Evolutionary conservation across 2,329 filamentous ascomycete species (phyloP).

Genomic region (Fusarium sp.): DNA sequence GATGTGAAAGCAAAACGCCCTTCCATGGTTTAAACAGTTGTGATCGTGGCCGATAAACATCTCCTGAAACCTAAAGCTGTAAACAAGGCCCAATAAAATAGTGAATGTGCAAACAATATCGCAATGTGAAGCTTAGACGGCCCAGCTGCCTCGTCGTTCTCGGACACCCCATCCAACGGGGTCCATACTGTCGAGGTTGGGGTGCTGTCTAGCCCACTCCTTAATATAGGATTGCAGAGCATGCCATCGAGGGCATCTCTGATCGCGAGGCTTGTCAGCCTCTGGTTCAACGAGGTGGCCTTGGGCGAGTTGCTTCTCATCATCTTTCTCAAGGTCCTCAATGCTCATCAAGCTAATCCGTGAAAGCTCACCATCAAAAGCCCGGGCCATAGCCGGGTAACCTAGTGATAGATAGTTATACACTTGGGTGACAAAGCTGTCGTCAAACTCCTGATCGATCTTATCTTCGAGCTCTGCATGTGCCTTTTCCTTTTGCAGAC

Average conservation of each 20-base stretch:
- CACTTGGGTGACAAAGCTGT: constrained; percentile 90
- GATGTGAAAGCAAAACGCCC: constrained; percentile 29
- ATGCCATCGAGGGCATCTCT: constrained; percentile 78
- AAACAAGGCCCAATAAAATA: background rate
- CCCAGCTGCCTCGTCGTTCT: constrained; percentile 77
- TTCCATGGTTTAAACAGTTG: constrained; percentile 19
- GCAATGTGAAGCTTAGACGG: constrained; percentile 56
- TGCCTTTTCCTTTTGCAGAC: constrained; percentile 59
- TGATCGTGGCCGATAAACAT: background rate
- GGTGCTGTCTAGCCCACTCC: constrained; percentile 91
- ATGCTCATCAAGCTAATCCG: constrained; percentile 79
- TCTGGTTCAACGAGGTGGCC: constrained; percentile 76
- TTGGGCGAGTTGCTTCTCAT: constrained; percentile 67
- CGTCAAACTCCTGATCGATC: constrained; percentile 75
- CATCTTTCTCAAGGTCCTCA: constrained; percentile 75
- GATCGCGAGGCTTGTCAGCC: constrained; percentile 54
- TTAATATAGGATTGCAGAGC: constrained; percentile 84
- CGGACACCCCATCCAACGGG: constrained; percentile 74
- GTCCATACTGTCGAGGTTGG: constrained; percentile 70
- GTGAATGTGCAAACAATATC: background rate
- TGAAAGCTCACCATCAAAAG: constrained; percentile 85
- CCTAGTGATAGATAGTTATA: constrained; percentile 97
- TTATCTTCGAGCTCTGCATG: constrained; percentile 62
- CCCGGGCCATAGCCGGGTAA: constrained; percentile 84
- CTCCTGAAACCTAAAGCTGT: background rate